Base-by-base conservation (phyloP, 257 asterid genomes). In the Handroanthus guayacan region DNA sequence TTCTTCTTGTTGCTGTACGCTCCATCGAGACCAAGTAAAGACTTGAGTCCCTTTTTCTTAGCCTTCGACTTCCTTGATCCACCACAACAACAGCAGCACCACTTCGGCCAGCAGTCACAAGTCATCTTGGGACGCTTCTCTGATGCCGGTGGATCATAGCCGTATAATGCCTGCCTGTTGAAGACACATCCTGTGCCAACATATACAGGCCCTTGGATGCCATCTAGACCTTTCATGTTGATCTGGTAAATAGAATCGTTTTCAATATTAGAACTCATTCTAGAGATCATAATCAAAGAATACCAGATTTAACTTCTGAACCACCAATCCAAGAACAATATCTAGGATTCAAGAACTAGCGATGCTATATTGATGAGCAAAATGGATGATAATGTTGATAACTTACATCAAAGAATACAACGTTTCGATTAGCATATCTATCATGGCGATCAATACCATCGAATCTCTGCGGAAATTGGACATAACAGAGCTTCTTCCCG, bases 391-490 rank as follows among this genome's bases (percentile, higher is more conserved):
- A 55, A 75, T 54, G 31, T 39, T n/a, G 37, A 18, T 18, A 69
- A 76, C 89, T 89, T 87, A 92, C 96, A 52, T 92, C 96, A 61
- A 92, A 92, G 90, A 92, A 92, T 66, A 92, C 96, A 57, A 90
- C 88, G 47, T 92, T 92, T 64, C 97, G 94, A 61, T 92, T 92
- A 61, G 97, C 97, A 78, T 92, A 92, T 86, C 97, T 82, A 77
- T 92, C 97, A 39, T 90, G 96, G 44, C 88, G 93, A 82, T 92
- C 97, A 62, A 92, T 92, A 43, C 97, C 97, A 62, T 91, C 97
- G 62, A 91, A 91, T 48, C 97, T 81, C 73, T 91, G 97, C 10
- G 97, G 97, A 52, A 91, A 91, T 60, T 92, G 97, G 72, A 92
- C 97, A 47, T 87, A 92, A 82, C 97, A 92, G 77, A 92, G 91